A percentile compares a stretch with the other conserved stretches of the same genome.
Evolutionary conservation across 192 early-diverging fungal species (phyloP).

Genomic region (Backusella psychrophila): DNA sequence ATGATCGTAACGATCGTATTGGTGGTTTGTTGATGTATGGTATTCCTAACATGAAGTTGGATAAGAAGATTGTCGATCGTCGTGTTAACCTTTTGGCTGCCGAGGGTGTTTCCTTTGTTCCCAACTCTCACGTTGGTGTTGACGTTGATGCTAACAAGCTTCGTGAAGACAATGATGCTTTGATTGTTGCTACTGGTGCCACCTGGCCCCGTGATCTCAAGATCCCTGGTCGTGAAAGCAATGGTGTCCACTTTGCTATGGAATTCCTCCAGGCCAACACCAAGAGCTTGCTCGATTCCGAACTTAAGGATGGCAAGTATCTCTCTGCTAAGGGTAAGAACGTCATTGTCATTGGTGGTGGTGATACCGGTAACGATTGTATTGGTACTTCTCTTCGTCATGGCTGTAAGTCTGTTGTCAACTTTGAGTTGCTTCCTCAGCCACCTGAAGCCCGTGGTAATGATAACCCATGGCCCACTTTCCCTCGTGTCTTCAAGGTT

Average conservation of each 20-base stretch:
- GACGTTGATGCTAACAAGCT: constrained; percentile 71
- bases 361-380: constrained; percentile 97
- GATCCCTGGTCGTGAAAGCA: constrained; percentile 82
- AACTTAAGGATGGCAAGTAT: constrained; percentile 70
- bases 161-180: constrained; percentile 68
- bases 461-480: constrained; percentile 99
- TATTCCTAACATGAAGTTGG: constrained; percentile 99
- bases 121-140: constrained; percentile 88
- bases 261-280: constrained; percentile 93
- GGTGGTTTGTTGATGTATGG: constrained; percentile 98
- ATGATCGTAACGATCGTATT: constrained; percentile 94
- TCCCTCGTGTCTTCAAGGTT: constrained; percentile 91
- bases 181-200: constrained; percentile 90
- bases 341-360: constrained; percentile 97
- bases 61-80: constrained; percentile 93
- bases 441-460: constrained; percentile 78
- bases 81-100: constrained; percentile 90
- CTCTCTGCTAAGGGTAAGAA: constrained; percentile 88
- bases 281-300: constrained; percentile 80
- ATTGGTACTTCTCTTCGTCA: constrained; percentile 93
- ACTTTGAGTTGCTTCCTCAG: constrained; percentile 97
- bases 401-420: constrained; percentile 84
- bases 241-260: constrained; percentile 98
- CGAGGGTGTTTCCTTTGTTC: constrained; percentile 92
- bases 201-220: constrained; percentile 97